These are phyloP conservation scores for Castanea crenata DNA, from an alignment of 306 rosid species.

Conservation along the genomic window DNA sequence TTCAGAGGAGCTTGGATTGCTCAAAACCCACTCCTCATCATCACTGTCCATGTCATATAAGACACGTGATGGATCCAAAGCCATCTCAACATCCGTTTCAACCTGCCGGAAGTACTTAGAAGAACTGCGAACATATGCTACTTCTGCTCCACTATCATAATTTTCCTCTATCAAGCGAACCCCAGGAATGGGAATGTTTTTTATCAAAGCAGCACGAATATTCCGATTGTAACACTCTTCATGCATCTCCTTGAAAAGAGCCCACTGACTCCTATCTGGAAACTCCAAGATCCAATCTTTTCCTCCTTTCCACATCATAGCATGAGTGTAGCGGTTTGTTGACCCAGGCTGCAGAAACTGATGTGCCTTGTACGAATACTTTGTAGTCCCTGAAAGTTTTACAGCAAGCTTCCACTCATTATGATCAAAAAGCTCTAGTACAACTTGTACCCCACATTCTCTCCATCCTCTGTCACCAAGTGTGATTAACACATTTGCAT, in stretches of 20 bases:
- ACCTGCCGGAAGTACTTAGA: conserved; percentile 67
- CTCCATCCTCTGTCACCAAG: conserved; percentile 88
- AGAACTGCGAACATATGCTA: conserved; percentile 56
- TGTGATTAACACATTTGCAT: conserved; percentile 74
- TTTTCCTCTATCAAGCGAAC: conserved; percentile 71
- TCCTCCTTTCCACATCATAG: conserved; percentile 99
- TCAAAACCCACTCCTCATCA: conserved; percentile 75
- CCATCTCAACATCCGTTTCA: conserved; percentile 89
- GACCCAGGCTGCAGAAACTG: conserved; percentile 98
- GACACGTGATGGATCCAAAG: conserved; percentile 65
- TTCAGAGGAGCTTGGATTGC: conserved; percentile 40
- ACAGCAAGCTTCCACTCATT: conserved; percentile 95
- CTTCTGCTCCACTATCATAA: conserved; percentile 56
- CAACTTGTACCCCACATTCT: conserved; percentile 69
- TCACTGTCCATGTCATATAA: conserved; percentile 98
- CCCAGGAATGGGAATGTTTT: conserved; percentile 96
- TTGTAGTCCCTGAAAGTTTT: conserved; percentile 64
- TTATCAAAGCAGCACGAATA: conserved; percentile 79
- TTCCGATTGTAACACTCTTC: conserved; percentile 94
- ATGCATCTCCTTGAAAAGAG: conserved; percentile 91
- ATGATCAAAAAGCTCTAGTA: conserved; percentile 72
- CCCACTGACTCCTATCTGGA: conserved; percentile 89
- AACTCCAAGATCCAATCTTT: conserved; percentile 96
- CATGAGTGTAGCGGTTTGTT: conserved; percentile 92
- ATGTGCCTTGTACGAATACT: conserved; percentile 87